These are phyloP conservation scores for Suillus subalutaceus DNA, from an alignment of 768 basidiomycete genomes.

Conservation along the genomic window DNA sequence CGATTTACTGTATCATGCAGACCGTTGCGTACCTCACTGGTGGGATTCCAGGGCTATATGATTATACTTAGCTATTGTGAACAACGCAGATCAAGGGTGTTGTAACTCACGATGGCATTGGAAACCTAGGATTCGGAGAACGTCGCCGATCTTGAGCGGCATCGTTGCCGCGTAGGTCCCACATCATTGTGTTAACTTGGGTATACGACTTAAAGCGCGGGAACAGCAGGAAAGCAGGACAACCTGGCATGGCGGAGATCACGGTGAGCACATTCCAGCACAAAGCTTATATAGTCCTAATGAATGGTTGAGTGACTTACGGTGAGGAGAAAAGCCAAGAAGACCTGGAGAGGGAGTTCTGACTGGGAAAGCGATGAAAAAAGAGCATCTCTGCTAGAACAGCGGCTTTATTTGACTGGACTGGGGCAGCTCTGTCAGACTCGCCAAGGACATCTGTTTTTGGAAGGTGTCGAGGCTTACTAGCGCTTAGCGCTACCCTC, in stretches of 20 bases:
- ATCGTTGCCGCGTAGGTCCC: conserved; percentile 28
- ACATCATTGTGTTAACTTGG: conserved; percentile 34
- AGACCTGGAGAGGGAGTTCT: conserved; percentile 28
- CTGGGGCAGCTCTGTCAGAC: neutral
- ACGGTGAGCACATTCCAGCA: conserved; percentile 7
- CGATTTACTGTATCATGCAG: neutral
- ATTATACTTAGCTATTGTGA: conserved; percentile 8
- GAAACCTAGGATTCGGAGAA: conserved; percentile 21
- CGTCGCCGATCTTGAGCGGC: conserved; percentile 15
- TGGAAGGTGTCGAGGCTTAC: neutral
- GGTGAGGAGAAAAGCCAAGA: conserved; percentile 22
- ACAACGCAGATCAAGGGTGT: neutral
- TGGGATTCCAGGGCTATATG: conserved; percentile 16
- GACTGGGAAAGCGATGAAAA: conserved; percentile 19
- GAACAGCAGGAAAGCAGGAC: conserved; percentile 32
- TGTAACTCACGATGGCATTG: conserved; percentile 23
- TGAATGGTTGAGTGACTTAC: conserved; percentile 20
- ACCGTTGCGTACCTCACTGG: conserved; percentile 18
- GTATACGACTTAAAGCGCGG: conserved; percentile 38
- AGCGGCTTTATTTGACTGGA: conserved; percentile 32
- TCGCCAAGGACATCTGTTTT: neutral
- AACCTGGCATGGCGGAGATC: conserved; percentile 31
- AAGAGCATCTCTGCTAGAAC: conserved; percentile 26
- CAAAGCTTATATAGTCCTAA: conserved; percentile 29
- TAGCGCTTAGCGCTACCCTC: neutral